Evolutionary conservation across 1,284 basidiomycete genomes (phyloP), one percentile per base, ranked within the genome.

Genomic region (Earliella scabrosa): DNA sequence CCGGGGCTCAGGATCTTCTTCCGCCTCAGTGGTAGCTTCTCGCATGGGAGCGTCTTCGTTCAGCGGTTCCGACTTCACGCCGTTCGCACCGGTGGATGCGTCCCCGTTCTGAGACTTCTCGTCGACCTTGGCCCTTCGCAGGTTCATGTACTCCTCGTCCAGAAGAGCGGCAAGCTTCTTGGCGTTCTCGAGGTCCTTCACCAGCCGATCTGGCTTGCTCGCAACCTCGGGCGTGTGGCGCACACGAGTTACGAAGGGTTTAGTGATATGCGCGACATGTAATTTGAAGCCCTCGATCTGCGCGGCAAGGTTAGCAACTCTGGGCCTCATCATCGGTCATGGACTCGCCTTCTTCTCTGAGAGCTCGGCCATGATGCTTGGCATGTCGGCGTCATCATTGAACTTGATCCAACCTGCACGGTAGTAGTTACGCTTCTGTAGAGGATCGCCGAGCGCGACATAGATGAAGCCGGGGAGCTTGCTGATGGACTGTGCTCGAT

Each of bases 211-310:
- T 10, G 92, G 87, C 50, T 82, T 82, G 69, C 87, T 92, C 16
- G 92, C 87, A 23, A 90, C 82, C 63, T 93, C 87, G 18, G 95
- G 93, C 3, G 94, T 84, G 61, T 85, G 85, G 39, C 93, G 87
- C 55, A 92, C 77, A 59, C 88, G 82, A 61, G 88, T 89, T 50
- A 86, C 82, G 71, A 93, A 91, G 14, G 93, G 87, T 52, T 87
- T 87, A 29, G 83, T 81, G 67, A 89, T 93, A 70, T 93, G 88
- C 20, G 85, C 87, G 66, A 97, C 90, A 71, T 97, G 93, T 50
- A 97, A 77, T 64, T 93, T 95, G 77, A 97, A 96, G 51, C 89
- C 90, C 71, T 95, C 93, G 68, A 97, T 92, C 95, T 97, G 46
- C 26, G 10, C 14, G 16, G 13, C 21, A 16, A 10, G 16, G 18